Evolutionary conservation across 2,329 filamentous ascomycete genomes (phyloP).

Genomic region (Cyclaneusma minus): DNA sequence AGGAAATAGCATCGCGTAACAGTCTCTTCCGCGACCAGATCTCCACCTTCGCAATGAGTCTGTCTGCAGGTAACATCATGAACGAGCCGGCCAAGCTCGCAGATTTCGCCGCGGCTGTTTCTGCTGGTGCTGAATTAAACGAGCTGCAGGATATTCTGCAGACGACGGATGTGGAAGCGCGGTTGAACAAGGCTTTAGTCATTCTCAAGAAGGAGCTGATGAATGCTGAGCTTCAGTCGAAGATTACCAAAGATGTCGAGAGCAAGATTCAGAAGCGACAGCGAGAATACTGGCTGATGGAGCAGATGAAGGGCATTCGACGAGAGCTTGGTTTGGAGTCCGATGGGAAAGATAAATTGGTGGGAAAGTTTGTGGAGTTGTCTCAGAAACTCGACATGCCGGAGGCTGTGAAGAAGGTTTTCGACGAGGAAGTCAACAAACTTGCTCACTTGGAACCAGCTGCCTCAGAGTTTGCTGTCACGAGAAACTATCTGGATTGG

Average conservation of each 20-base stretch:
- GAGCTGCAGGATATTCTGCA: conserved; percentile 88
- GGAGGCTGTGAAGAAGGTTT: conserved; percentile 89
- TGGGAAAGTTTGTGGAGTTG: conserved; percentile 96
- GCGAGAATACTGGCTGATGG: conserved; percentile 96
- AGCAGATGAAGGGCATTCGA: conserved; percentile 98
- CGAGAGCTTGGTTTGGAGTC: conserved; percentile 92
- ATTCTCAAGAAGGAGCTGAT: conserved; percentile 97
- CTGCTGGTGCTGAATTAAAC: conserved; percentile 78
- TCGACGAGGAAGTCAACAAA: conserved; percentile 97
- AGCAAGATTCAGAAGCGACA: conserved; percentile 95
- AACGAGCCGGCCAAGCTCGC: conserved; percentile 90
- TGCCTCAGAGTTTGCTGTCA: conserved; percentile 97
- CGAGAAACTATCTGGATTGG: conserved; percentile 96
- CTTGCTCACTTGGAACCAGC: conserved; percentile 87
- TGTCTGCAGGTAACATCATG: conserved; percentile 86
- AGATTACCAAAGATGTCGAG: conserved; percentile 96
- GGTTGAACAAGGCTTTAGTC: conserved; percentile 79
- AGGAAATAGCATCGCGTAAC: conserved; percentile 88
- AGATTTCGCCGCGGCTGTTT: conserved; percentile 93
- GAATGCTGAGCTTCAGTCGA: conserved; percentile 92
- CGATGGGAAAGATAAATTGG: conserved; percentile 94
- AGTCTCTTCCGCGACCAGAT: conserved; percentile 94
- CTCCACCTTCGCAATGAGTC: conserved; percentile 90
- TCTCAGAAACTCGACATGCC: conserved; percentile 90
- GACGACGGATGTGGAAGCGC: conserved; percentile 78